phyloP scores from a whole-genome alignment of 257 asterid genomes.

The Primulina eburnea region DNA sequence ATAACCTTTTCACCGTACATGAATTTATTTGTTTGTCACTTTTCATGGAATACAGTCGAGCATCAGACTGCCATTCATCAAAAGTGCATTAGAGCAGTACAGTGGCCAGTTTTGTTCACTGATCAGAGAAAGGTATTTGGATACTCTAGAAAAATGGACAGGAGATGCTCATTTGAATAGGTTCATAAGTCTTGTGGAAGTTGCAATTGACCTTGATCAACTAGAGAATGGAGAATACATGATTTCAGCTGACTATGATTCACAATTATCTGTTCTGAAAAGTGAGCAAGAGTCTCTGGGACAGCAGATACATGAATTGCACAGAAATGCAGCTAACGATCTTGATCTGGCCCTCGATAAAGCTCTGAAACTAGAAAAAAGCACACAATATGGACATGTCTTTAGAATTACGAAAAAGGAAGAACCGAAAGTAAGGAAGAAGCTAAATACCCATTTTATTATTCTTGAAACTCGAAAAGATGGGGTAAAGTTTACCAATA shows the following conservation, averaged over 20 bases:
- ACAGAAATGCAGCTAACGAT: slow-evolving; percentile 67
- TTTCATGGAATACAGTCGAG: slow-evolving; percentile 61
- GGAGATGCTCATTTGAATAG: slow-evolving; percentile 83
- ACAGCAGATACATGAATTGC: slow-evolving; percentile 69
- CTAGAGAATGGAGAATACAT: slow-evolving; percentile 97
- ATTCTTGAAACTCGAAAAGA: slow-evolving; percentile 97
- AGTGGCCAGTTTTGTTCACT: slow-evolving; percentile 66
- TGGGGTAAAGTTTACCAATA: slow-evolving; percentile 90
- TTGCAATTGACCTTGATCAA: slow-evolving; percentile 95
- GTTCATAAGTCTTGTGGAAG: slow-evolving; percentile 92
- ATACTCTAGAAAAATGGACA: slow-evolving; percentile 62
- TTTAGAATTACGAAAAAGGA: slow-evolving; percentile 96
- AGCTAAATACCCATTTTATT: slow-evolving; percentile 80
- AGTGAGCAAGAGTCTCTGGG: slow-evolving; percentile 77
- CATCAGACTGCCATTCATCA: slow-evolving; percentile 85
- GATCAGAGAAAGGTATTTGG: slow-evolving; percentile 70
- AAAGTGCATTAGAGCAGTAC: slow-evolving; percentile 66
- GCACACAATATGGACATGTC: slow-evolving; percentile 88
- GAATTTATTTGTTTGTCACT: slow-evolving; percentile 17
- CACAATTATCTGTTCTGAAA: slow-evolving; percentile 58
- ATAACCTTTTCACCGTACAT: slow-evolving; percentile 12
- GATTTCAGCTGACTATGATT: slow-evolving; percentile 84
- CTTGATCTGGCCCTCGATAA: slow-evolving; percentile 81
- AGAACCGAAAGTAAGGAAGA: slow-evolving; percentile 95
- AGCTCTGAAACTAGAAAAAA: slow-evolving; percentile 83